phyloP scores from a whole-genome alignment of 192 early-diverging fungal genomes.

The Coemansia sp. region DNA sequence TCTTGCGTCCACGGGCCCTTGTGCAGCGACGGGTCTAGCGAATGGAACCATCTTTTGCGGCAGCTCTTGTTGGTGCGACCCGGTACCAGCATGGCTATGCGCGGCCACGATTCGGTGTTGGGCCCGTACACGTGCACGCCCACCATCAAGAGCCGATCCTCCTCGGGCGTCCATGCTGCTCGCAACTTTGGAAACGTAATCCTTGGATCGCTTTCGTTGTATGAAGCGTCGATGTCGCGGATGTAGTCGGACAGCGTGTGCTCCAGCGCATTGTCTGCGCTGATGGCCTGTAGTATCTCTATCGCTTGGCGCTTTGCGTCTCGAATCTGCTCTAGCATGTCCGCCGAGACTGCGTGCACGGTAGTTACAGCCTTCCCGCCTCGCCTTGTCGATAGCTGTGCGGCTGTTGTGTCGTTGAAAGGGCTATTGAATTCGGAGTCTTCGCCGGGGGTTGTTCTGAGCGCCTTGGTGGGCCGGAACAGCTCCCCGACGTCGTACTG shows the following conservation, averaged over 20 bases:
- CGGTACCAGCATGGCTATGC: constrained; percentile 74
- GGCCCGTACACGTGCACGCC: constrained; percentile 77
- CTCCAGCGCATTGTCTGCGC: constrained; percentile 32
- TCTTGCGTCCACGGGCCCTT: constrained; percentile 82
- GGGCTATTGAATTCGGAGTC: not conserved
- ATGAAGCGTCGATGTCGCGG: constrained; percentile 40
- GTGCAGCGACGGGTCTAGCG: constrained; percentile 71
- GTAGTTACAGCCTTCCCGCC: not conserved
- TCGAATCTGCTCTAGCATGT: constrained; percentile 34
- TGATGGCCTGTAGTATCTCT: constrained; percentile 30
- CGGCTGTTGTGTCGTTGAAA: not conserved
- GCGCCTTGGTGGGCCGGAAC: constrained; percentile 51
- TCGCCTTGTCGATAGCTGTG: not conserved
- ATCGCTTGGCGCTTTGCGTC: constrained; percentile 44
- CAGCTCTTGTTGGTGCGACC: constrained; percentile 83
- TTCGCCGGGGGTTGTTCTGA: constrained; percentile 14
- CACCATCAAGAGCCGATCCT: constrained; percentile 70
- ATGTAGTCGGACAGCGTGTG: constrained; percentile 26
- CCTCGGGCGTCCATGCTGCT: constrained; percentile 76
- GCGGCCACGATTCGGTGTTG: constrained; percentile 77
- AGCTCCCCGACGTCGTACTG: constrained; percentile 50
- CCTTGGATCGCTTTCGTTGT: constrained; percentile 27
- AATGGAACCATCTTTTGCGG: constrained; percentile 82
- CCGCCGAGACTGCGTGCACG: not conserved
- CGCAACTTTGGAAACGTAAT: constrained; percentile 51